Evolutionary conservation across 176 grass and related monocot genomes (phyloP).

Genomic region (Oryza glaberrima): DNA sequence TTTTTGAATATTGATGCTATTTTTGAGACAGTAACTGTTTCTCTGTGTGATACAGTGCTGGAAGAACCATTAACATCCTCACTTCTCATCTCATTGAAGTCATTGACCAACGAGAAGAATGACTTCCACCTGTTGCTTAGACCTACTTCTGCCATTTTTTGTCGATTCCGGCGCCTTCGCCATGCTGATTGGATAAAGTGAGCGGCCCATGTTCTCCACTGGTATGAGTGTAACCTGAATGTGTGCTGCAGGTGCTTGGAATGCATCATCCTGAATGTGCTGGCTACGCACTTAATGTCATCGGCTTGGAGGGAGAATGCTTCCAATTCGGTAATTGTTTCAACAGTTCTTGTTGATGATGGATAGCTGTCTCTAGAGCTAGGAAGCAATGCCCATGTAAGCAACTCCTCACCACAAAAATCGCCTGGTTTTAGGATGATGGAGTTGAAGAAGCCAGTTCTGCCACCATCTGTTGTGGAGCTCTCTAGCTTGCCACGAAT

Average conservation of each 20-base stretch:
- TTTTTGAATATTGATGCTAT: constrained; percentile 46
- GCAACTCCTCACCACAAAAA: constrained; percentile 58
- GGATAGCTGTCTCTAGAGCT: constrained; percentile 19
- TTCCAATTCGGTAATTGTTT: constrained; percentile 44
- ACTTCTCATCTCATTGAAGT: not conserved
- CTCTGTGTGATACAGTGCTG: not conserved
- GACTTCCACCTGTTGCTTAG: constrained; percentile 34
- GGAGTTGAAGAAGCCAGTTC: constrained; percentile 47
- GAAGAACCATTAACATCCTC: constrained; percentile 2
- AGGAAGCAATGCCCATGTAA: constrained; percentile 52
- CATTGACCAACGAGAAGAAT: constrained; percentile 45
- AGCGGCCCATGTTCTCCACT: constrained; percentile 58
- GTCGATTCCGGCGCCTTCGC: constrained; percentile 3
- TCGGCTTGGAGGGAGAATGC: constrained; percentile 47
- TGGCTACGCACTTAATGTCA: constrained; percentile 55
- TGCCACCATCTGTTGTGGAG: constrained; percentile 44
- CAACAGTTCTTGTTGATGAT: constrained; percentile 46
- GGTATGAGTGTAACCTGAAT: constrained; percentile 47
- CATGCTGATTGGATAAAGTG: constrained; percentile 51
- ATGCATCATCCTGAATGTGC: constrained; percentile 56
- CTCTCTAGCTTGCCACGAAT: constrained; percentile 46
- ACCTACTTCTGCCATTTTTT: constrained; percentile 27
- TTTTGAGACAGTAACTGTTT: constrained; percentile 12
- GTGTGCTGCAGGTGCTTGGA: constrained; percentile 52
- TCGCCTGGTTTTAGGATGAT: constrained; percentile 51